A percentile compares a stretch with the other conserved stretches of the same genome.
These are phyloP conservation scores for Globisporangium okanoganense DNA, from an alignment of 352 stramenopile species.

Conservation along the genomic window DNA sequence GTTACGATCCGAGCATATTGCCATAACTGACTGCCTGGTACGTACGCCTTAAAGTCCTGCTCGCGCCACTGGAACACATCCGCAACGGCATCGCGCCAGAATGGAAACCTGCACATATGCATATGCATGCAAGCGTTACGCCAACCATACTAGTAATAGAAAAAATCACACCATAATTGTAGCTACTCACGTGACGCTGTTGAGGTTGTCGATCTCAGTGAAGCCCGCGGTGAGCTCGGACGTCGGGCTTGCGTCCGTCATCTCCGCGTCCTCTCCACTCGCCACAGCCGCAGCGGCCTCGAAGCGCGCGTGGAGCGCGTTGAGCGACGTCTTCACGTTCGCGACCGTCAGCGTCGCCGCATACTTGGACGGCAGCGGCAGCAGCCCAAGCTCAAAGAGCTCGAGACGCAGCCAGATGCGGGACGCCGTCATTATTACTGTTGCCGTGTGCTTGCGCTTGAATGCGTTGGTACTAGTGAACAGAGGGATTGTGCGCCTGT, in stretches of 20 bases:
- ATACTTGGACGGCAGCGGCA: slow-evolving; percentile 73
- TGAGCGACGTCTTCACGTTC: slow-evolving; percentile 59
- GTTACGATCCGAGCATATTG: neutral
- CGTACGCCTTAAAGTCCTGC: slow-evolving; percentile 65
- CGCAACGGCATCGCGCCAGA: slow-evolving; percentile 63
- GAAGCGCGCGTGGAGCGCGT: slow-evolving; percentile 50
- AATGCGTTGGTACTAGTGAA: neutral
- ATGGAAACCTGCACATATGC: slow-evolving; percentile 31
- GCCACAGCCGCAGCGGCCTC: slow-evolving; percentile 16
- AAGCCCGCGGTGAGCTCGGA: slow-evolving; percentile 16
- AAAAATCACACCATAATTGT: neutral
- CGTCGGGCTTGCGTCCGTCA: slow-evolving; percentile 22
- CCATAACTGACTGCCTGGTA: neutral
- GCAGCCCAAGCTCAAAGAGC: slow-evolving; percentile 80
- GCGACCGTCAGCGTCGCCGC: slow-evolving; percentile 51
- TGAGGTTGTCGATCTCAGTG: slow-evolving; percentile 63
- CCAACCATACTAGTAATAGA: neutral
- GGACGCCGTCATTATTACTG: slow-evolving; percentile 27
- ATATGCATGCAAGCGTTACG: neutral
- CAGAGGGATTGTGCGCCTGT: neutral
- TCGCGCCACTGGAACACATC: slow-evolving; percentile 75
- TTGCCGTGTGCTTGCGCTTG: neutral
- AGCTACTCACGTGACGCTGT: slow-evolving; percentile 22
- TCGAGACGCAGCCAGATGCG: slow-evolving; percentile 81
- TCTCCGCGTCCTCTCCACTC: slow-evolving; percentile 37